These are phyloP conservation scores for Cladophialophora carrionii DNA, from an alignment of 2,329 filamentous ascomycete genomes.

Conservation along the genomic window DNA sequence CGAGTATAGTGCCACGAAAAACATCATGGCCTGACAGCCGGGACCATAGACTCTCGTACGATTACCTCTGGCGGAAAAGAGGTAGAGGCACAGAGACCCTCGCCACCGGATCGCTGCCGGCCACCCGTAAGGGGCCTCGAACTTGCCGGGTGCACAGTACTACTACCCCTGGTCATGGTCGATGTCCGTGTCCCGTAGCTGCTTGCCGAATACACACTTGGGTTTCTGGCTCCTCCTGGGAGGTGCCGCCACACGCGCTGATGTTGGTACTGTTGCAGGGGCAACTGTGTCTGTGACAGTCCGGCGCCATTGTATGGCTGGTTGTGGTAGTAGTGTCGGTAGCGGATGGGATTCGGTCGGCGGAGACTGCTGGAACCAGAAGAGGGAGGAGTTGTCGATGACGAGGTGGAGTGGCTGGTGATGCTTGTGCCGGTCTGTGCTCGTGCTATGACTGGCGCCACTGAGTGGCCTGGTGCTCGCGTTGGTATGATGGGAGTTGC, in stretches of 20 bases:
- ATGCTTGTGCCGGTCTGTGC: neutral
- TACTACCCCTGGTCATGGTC: conserved; percentile 7
- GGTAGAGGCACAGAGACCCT: too few species aligned
- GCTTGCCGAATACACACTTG: conserved; percentile 26
- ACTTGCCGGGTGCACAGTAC: neutral
- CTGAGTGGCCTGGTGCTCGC: conserved; percentile 25
- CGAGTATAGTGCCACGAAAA: neutral
- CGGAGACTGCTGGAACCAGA: conserved; percentile 12
- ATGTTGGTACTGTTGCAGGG: conserved; percentile 12
- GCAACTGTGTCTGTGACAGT: neutral
- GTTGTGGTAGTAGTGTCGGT: conserved; percentile 11
- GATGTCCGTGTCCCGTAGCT: conserved; percentile 20
- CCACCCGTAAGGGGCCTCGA: neutral
- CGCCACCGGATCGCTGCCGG: neutral
- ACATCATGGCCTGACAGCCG: neutral
- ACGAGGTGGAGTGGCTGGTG: neutral
- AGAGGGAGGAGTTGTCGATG: neutral
- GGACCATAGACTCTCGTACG: neutral
- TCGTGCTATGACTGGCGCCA: neutral
- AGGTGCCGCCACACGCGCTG: conserved; percentile 11
- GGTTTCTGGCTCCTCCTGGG: neutral
- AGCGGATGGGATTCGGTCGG: conserved; percentile 18
- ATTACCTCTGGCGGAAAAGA: neutral
- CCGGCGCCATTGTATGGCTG: conserved; percentile 2
- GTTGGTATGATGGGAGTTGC: conserved; percentile 16